A percentile compares a stretch with the other conserved stretches of the same genome.
phyloP scores from a whole-genome alignment of 345 rosid genomes.

The Gynandropsis gynandra region DNA sequence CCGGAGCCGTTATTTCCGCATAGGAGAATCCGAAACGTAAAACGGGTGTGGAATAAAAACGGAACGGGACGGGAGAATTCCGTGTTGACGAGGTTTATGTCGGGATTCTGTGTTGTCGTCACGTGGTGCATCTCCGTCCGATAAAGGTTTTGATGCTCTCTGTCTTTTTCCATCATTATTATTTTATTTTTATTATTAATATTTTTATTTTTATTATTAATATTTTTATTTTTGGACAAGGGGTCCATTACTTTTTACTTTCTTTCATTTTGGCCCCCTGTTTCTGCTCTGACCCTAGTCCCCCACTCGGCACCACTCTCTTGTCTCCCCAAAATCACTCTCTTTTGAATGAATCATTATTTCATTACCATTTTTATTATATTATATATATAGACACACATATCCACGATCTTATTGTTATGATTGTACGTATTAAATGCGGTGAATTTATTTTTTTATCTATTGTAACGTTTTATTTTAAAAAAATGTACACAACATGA shows the following conservation, averaged over 20 bases:
- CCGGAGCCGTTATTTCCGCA: too few relatives aligned
- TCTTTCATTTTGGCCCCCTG: constrained; percentile 21
- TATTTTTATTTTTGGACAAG: constrained; percentile 15
- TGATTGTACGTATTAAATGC: too few relatives aligned
- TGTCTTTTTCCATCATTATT: constrained; percentile 11
- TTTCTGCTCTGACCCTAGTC: constrained; percentile 6
- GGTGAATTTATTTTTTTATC: too few relatives aligned
- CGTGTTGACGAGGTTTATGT: constrained; percentile 44
- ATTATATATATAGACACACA: too few relatives aligned
- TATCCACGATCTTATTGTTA: too few relatives aligned
- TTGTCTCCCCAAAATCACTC: neutral
- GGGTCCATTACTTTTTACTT: constrained; percentile 25
- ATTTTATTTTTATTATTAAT: neutral
- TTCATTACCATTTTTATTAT: neutral
- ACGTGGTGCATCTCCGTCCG: constrained; percentile 42
- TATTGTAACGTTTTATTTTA: too few relatives aligned
- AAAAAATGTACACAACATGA: too few relatives aligned
- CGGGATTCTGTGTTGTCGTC: constrained; percentile 47
- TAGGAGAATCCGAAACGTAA: too few relatives aligned
- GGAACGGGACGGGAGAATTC: too few relatives aligned
- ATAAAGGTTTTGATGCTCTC: constrained; percentile 19
- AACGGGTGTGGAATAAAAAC: too few relatives aligned
- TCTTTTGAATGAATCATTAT: neutral
- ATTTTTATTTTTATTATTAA: neutral
- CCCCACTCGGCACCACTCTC: neutral